These are phyloP conservation scores for Scheffersomyces lignicola DNA, from an alignment of 1,139 yeast genomes.

Conservation along the genomic window DNA sequence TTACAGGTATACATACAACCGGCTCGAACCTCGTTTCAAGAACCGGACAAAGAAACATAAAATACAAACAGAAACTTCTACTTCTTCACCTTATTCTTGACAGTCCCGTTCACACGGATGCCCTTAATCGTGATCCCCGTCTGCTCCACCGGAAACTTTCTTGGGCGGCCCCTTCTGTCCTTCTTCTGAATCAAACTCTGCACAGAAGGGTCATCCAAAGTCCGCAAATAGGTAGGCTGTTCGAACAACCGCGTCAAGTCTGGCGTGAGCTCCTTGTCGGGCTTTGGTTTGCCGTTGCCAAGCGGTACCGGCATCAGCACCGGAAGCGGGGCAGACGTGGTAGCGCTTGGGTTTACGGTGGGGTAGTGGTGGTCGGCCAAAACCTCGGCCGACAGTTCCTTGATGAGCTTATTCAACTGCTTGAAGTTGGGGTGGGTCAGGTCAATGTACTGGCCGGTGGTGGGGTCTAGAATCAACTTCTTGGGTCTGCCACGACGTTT, in stretches of 20 bases:
- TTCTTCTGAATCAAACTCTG: slow-evolving; percentile 40
- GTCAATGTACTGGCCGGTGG: slow-evolving; percentile 43
- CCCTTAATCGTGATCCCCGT: slow-evolving; percentile 52
- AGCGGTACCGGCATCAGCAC: background rate
- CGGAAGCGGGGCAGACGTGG: background rate
- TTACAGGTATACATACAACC: background rate
- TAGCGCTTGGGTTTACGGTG: background rate
- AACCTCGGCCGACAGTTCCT: slow-evolving; percentile 16
- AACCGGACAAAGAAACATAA: no score
- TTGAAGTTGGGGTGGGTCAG: slow-evolving; percentile 47
- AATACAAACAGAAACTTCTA: background rate
- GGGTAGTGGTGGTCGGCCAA: background rate
- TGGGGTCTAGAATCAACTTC: slow-evolving; percentile 43
- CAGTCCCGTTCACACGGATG: slow-evolving; percentile 42
- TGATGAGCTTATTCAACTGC: slow-evolving; percentile 36
- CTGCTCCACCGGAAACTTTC: slow-evolving; percentile 51
- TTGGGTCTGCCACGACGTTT: slow-evolving; percentile 49
- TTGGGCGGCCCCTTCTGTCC: slow-evolving; percentile 51
- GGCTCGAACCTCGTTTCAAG: slow-evolving; percentile 3
- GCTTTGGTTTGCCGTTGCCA: slow-evolving; percentile 3
- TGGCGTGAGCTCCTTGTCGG: slow-evolving; percentile 7
- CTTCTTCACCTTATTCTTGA: slow-evolving; percentile 19
- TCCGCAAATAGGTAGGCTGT: slow-evolving; percentile 30
- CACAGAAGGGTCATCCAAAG: slow-evolving; percentile 39
- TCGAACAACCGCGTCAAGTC: slow-evolving; percentile 24